phyloP scores from a whole-genome alignment of 345 rosid genomes.

The Eucalyptus leucophloia region DNA sequence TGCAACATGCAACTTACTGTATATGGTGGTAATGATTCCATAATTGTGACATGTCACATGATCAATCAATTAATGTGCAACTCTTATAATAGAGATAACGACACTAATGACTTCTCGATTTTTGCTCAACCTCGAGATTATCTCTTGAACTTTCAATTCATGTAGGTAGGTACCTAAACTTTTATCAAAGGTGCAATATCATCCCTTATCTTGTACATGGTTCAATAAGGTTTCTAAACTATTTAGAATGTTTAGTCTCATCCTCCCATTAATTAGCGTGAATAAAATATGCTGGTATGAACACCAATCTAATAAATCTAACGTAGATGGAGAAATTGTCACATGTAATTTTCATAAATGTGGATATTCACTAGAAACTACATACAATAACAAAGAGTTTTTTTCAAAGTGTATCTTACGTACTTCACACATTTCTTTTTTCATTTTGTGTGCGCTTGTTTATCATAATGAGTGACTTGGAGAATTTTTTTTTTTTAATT shows the following conservation, averaged over 20 bases:
- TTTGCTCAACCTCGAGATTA: background rate
- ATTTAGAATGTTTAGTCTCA: background rate
- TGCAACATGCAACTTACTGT: background rate
- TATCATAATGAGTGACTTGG: no score
- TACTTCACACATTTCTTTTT: background rate
- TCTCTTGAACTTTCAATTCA: background rate
- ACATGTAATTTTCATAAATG: background rate
- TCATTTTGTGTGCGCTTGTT: background rate
- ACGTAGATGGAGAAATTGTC: background rate
- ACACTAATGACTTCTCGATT: background rate
- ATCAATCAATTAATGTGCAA: background rate
- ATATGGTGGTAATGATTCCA: background rate
- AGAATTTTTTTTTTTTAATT: no score
- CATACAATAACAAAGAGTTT: background rate
- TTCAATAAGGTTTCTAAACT: background rate
- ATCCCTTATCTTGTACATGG: background rate
- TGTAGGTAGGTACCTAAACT: background rate
- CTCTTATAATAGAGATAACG: background rate
- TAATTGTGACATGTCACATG: background rate
- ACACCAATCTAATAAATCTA: background rate
- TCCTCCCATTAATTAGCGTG: background rate
- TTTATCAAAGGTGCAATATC: background rate
- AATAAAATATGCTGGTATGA: background rate
- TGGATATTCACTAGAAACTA: background rate
- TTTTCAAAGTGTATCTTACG: background rate